Conservation (phyloP, 331 rosid genomes). For the Acacia concinna region DNA sequence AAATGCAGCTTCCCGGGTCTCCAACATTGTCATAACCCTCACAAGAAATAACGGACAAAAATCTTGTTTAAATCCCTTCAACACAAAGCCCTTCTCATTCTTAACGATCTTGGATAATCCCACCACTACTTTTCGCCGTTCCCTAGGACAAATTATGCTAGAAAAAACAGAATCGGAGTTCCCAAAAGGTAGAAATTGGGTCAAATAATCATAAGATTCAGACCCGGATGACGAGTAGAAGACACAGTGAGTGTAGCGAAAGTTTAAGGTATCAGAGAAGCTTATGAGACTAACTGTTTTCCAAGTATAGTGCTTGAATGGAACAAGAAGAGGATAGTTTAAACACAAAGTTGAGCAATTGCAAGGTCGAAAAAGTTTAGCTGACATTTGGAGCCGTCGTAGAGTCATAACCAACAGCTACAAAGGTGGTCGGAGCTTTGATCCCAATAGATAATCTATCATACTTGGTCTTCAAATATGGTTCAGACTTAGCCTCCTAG, state of each 20-base stretch:
- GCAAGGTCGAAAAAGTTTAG: slow-evolving; percentile 35
- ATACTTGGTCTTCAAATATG: no score
- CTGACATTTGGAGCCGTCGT: slow-evolving; percentile 51
- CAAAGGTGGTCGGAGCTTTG: neutral
- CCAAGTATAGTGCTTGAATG: neutral
- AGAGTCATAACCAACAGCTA: neutral
- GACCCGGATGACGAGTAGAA: slow-evolving; percentile 8
- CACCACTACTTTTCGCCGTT: slow-evolving; percentile 51
- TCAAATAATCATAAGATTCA: slow-evolving; percentile 39
- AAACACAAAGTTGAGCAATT: slow-evolving; percentile 36
- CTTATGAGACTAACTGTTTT: slow-evolving; percentile 15
- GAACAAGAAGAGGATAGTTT: slow-evolving; percentile 20
- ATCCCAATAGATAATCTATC: no score
- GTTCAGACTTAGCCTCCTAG: no score
- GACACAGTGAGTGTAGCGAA: slow-evolving; percentile 22
- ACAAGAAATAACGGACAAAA: slow-evolving; percentile 64
- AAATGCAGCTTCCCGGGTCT: slow-evolving; percentile 50
- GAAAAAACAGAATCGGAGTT: slow-evolving; percentile 32
- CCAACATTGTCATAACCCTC: slow-evolving; percentile 46
- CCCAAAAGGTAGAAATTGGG: slow-evolving; percentile 60
- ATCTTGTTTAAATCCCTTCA: slow-evolving; percentile 48
- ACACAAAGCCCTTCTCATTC: slow-evolving; percentile 30
- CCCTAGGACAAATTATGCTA: slow-evolving; percentile 46
- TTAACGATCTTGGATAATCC: slow-evolving; percentile 64
- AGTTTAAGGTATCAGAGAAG: slow-evolving; percentile 25